These are phyloP conservation scores for Penicillium taxi DNA, from an alignment of 495 filamentous ascomycete genomes.

Conservation along the genomic window DNA sequence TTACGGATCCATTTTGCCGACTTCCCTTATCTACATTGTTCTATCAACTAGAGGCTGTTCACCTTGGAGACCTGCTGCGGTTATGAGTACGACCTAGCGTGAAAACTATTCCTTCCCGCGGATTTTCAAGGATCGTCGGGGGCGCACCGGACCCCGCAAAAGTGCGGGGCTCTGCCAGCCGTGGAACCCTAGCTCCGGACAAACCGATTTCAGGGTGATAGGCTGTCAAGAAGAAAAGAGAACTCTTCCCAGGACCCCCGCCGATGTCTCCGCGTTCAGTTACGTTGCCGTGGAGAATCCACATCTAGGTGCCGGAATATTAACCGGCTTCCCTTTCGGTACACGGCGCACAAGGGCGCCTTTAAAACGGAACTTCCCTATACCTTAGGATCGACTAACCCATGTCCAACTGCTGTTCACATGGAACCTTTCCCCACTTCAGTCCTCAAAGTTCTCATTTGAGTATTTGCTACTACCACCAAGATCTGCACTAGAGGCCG, in stretches of 20 bases:
- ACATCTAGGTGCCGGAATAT: conserved; percentile 62
- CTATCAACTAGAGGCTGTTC: conserved; percentile 68
- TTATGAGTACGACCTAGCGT: conserved; percentile 60
- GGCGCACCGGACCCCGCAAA: conserved; percentile 58
- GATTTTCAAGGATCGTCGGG: conserved; percentile 64
- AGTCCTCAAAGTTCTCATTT: conserved; percentile 68
- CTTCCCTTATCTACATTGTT: conserved; percentile 62
- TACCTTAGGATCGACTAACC: conserved; percentile 62
- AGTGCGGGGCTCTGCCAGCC: conserved; percentile 46
- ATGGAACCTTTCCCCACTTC: conserved; percentile 65
- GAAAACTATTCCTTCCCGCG: conserved; percentile 59
- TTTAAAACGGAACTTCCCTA: conserved; percentile 61
- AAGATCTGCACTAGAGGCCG: conserved; percentile 65
- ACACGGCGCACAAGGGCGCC: conserved; percentile 48
- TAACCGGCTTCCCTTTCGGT: conserved; percentile 64
- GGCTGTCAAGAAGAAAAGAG: conserved; percentile 22
- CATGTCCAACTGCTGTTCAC: conserved; percentile 63
- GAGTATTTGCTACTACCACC: conserved; percentile 70
- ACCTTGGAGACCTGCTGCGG: conserved; percentile 66
- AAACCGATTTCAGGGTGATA: conserved; percentile 52
- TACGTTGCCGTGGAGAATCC: conserved; percentile 58
- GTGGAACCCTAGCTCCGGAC: conserved; percentile 28
- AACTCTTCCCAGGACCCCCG: conserved; percentile 46
- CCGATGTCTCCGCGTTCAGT: conserved; percentile 50
- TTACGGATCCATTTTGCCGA: conserved; percentile 68